Base-by-base conservation (phyloP, 2,329 filamentous ascomycete genomes). In the Dothistroma septosporum region DNA sequence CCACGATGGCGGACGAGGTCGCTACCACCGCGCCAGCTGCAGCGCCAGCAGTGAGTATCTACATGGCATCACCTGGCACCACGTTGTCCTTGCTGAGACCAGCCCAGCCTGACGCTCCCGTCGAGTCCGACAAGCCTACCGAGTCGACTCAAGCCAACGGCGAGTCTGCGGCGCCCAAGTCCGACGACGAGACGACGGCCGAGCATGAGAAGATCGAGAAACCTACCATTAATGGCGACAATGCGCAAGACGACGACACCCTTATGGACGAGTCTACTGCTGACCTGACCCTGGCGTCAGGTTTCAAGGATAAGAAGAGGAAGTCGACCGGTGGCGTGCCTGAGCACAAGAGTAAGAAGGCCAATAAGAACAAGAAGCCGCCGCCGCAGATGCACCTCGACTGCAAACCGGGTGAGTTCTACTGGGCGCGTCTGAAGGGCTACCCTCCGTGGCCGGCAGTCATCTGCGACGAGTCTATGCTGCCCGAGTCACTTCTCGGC, bases 401-500 rank as follows among this genome's bases (percentile, higher is more conserved):
- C 73, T 92, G 91, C 65, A 83, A 96, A 79, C 90, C 94, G 4
- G 94, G 95, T 68, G 89, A 97, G 70, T 89, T 92, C 77, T 97
- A 89, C 78, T 87, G 96, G 73, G 91, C 95, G 66, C 90, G 92
- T 76, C 87, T 99, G 76, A 96, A 95, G 82, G 94, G 93, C 62
- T 96, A 91, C 76, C 91, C 94, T 33, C 88, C 91, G 44, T 99
- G 94, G 94, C 94, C 94, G 16, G 88, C 91, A 58, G 90, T 99
- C 73, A 86, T 99, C 69, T 94, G 91, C 75, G 92, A 96, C 73
- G 93, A 99, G 76, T 87, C 88, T 64, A 97, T 99, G 88, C 86
- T 99, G 21, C 93, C 94, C 1, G 82, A 87, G 60, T 86, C 83
- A 14, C 83, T 99, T 24, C 78, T 95, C 58, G 89, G 83, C 70